Evolutionary conservation across 192 early-diverging fungal genomes (phyloP).

Genomic region (Haplosporangium gracile): DNA sequence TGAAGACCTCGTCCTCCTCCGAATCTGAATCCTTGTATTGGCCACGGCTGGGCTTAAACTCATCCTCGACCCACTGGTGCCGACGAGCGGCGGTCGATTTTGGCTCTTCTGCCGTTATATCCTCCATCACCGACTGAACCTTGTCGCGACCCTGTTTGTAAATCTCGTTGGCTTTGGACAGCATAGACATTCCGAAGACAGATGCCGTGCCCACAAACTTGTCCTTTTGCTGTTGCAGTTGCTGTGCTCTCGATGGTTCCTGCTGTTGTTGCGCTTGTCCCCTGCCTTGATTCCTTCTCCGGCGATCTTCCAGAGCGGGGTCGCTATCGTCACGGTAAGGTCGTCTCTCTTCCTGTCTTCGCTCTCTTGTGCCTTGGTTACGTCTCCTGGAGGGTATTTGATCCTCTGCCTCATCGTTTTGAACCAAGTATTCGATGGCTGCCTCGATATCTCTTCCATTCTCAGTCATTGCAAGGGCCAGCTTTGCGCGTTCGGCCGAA

Average conservation of each 20-base stretch:
- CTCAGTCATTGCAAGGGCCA: slow-evolving; percentile 78
- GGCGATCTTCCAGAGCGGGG: slow-evolving; percentile 28
- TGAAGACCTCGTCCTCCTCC: slow-evolving; percentile 40
- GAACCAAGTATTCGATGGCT: slow-evolving; percentile 64
- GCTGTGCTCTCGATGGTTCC: slow-evolving; percentile 22
- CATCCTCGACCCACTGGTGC: slow-evolving; percentile 34
- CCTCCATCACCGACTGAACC: slow-evolving; percentile 71
- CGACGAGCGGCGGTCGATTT: slow-evolving; percentile 22
- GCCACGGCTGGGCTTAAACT: slow-evolving; percentile 5
- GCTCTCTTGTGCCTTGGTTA: background rate
- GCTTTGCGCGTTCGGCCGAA: slow-evolving; percentile 69
- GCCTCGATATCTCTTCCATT: slow-evolving; percentile 71
- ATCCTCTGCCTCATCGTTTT: slow-evolving; percentile 52
- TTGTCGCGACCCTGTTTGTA: slow-evolving; percentile 73
- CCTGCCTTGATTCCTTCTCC: slow-evolving; percentile 24
- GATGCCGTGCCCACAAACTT: slow-evolving; percentile 68
- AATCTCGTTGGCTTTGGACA: slow-evolving; percentile 76
- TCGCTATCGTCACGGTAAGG: slow-evolving; percentile 32
- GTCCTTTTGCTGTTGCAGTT: slow-evolving; percentile 65
- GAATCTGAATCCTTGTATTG: slow-evolving; percentile 55
- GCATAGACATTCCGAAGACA: slow-evolving; percentile 70
- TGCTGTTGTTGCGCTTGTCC: slow-evolving; percentile 20
- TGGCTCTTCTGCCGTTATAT: slow-evolving; percentile 63
- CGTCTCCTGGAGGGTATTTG: slow-evolving; percentile 26
- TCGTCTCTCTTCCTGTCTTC: slow-evolving; percentile 3